Evolutionary conservation across 2,329 filamentous ascomycete genomes (phyloP).

Genomic region (Beauveria medogensis): DNA sequence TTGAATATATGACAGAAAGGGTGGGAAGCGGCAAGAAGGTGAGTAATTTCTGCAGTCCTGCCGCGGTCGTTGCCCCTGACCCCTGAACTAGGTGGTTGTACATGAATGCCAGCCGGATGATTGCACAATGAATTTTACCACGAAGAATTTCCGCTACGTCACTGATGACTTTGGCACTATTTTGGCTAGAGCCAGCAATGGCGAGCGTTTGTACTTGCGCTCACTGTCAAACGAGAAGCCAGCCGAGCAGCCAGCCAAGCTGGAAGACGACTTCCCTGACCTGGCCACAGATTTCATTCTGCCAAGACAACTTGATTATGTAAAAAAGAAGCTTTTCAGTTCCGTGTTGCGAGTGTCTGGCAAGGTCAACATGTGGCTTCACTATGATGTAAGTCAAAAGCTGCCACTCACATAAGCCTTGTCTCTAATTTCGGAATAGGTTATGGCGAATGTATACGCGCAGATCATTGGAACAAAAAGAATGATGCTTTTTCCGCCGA

Average conservation of each 20-base stretch:
- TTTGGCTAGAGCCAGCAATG: constrained; percentile 48
- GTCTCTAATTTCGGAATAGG: constrained; percentile 33
- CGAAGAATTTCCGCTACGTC: constrained; percentile 74
- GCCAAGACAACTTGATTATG: constrained; percentile 51
- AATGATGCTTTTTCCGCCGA: constrained; percentile 69
- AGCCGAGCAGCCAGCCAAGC: constrained; percentile 58
- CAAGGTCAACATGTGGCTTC: constrained; percentile 78
- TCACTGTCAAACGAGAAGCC: constrained; percentile 64
- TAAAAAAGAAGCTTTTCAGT: constrained; percentile 60
- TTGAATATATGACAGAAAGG: constrained; percentile 55
- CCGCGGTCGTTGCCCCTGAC: constrained; percentile 6
- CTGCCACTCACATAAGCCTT: neutral
- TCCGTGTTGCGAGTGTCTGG: constrained; percentile 75
- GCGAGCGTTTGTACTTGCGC: constrained; percentile 66
- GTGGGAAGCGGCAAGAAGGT: constrained; percentile 57
- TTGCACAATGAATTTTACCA: constrained; percentile 68
- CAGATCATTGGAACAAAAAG: constrained; percentile 69
- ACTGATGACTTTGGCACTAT: constrained; percentile 62
- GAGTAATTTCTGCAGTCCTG: constrained; percentile 14
- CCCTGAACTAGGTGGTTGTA: constrained; percentile 51
- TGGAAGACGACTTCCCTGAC: constrained; percentile 62
- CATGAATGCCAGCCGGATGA: constrained; percentile 53
- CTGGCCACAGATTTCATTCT: constrained; percentile 63
- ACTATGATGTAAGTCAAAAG: constrained; percentile 62
- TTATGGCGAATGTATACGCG: constrained; percentile 81